Percentiles rank a stretch among this genome's conserved stretches.
Evolutionary conservation across 805 yeast genomes (phyloP).

Genomic region (Saccharomycopsis javanensis): DNA sequence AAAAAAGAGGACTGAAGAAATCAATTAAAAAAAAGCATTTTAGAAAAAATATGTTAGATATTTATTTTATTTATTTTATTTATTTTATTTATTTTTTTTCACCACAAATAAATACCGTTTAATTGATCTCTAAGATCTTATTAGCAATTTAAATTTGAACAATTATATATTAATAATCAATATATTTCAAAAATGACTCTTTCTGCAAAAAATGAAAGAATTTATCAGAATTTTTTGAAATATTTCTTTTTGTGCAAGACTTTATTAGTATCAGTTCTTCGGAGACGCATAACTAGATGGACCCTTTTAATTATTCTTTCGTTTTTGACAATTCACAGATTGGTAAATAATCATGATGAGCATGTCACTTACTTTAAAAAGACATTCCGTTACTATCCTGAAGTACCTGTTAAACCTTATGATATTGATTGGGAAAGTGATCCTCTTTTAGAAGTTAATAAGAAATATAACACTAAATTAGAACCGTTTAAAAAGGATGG

Average conservation of each 20-base stretch:
- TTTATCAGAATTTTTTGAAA: background rate
- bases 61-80: too few species aligned
- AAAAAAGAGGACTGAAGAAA: background rate
- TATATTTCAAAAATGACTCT: background rate
- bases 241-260: background rate
- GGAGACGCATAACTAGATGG: conserved; percentile 4
- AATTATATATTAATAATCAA: background rate
- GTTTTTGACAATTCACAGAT: background rate
- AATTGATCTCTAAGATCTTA: background rate
- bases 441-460: conserved; percentile 11
- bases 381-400: background rate
- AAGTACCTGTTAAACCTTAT: conserved; percentile 9
- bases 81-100: too few species aligned
- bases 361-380: background rate
- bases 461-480: conserved; percentile 6
- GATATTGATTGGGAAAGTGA: conserved; percentile 7
- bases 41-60: background rate
- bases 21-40: background rate
- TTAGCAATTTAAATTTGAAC: background rate
- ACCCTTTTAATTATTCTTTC: background rate
- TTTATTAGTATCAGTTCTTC: background rate
- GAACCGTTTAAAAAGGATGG: conserved; percentile 19
- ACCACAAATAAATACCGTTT: background rate
- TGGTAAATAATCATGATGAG: background rate
- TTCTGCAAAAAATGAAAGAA: background rate